These are phyloP conservation scores for Paspalum notatum DNA, from an alignment of 176 grass and related monocot genomes.

Conservation along the genomic window DNA sequence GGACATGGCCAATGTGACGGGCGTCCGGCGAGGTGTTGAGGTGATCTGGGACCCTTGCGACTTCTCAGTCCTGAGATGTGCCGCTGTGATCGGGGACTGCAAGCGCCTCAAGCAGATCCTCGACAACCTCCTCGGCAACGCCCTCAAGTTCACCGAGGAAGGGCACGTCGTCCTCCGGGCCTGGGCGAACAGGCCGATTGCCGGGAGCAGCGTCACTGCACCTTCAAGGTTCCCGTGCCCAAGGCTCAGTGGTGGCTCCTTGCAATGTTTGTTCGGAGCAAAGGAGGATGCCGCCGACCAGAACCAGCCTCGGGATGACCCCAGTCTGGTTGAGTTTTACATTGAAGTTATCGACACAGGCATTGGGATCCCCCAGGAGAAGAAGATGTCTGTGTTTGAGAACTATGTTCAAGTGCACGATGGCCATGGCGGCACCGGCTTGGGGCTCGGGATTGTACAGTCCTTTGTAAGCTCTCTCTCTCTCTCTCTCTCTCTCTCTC, in stretches of 20 bases:
- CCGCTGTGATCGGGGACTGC: slow-evolving; percentile 49
- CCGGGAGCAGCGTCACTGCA: background rate
- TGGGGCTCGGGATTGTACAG: slow-evolving; percentile 91
- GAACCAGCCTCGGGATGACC: slow-evolving; percentile 24
- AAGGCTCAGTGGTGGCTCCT: background rate
- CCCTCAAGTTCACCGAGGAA: slow-evolving; percentile 71
- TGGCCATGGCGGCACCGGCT: slow-evolving; percentile 66
- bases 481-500: background rate
- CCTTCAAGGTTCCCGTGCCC: slow-evolving; percentile 40
- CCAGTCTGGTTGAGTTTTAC: slow-evolving; percentile 52
- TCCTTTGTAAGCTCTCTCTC: slow-evolving; percentile 61
- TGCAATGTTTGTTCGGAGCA: slow-evolving; percentile 15
- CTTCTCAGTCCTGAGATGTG: slow-evolving; percentile 54
- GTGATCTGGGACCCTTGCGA: slow-evolving; percentile 90
- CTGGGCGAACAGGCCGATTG: slow-evolving; percentile 61
- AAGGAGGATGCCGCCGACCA: background rate
- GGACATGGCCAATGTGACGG: slow-evolving; percentile 60
- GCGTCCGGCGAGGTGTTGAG: slow-evolving; percentile 57
- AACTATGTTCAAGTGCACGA: slow-evolving; percentile 85
- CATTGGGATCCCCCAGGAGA: slow-evolving; percentile 68
- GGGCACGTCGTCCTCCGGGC: slow-evolving; percentile 62
- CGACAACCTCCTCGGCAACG: slow-evolving; percentile 80
- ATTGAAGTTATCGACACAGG: slow-evolving; percentile 84
- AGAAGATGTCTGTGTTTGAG: slow-evolving; percentile 75
- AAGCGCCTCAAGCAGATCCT: slow-evolving; percentile 74